Percentiles rank a stretch among this genome's conserved stretches.
Evolutionary conservation across 495 filamentous ascomycete species (phyloP).

Genomic region (Tuber magnatum): DNA sequence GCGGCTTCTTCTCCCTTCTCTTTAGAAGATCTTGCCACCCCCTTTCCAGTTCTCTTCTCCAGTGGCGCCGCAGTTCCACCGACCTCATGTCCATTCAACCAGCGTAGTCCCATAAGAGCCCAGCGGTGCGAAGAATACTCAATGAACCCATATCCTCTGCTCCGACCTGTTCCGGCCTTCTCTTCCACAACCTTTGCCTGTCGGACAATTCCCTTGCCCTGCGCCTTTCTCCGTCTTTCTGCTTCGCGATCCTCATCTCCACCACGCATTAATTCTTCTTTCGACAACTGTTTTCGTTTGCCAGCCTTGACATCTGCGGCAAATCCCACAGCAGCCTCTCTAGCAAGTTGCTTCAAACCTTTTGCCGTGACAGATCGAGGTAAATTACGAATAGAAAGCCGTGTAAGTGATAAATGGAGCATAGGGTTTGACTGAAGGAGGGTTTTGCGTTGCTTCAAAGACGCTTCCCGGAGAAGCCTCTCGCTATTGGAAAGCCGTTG

Average conservation of each 20-base stretch:
- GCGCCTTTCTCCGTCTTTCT: constrained; percentile 66
- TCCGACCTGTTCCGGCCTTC: constrained; percentile 65
- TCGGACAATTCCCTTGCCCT: constrained; percentile 85
- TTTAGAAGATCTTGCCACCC: constrained; percentile 28
- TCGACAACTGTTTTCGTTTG: constrained; percentile 65
- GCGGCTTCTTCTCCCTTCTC: constrained; percentile 7
- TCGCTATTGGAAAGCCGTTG: constrained; percentile 69
- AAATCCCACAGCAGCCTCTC: constrained; percentile 85
- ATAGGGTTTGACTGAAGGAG: constrained; percentile 84
- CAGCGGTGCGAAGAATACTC: constrained; percentile 91
- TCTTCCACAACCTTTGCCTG: constrained; percentile 96
- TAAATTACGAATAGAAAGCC: constrained; percentile 89
- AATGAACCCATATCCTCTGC: constrained; percentile 92
- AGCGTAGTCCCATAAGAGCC: constrained; percentile 90
- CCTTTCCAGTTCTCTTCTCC: constrained; percentile 23
- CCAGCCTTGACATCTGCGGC: constrained; percentile 78
- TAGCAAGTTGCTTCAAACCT: constrained; percentile 81
- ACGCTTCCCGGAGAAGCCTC: constrained; percentile 78
- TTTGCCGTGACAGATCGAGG: constrained; percentile 78
- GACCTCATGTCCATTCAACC: constrained; percentile 81
- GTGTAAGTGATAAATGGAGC: constrained; percentile 81
- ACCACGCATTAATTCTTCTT: constrained; percentile 73
- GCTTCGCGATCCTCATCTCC: constrained; percentile 71
- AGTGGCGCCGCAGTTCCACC: constrained; percentile 41
- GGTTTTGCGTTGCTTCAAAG: constrained; percentile 76